A percentile compares a stretch with the other conserved stretches of the same genome.
These are phyloP conservation scores for Lomentospora prolificans DNA, from an alignment of 2,329 filamentous ascomycete genomes.

Conservation along the genomic window DNA sequence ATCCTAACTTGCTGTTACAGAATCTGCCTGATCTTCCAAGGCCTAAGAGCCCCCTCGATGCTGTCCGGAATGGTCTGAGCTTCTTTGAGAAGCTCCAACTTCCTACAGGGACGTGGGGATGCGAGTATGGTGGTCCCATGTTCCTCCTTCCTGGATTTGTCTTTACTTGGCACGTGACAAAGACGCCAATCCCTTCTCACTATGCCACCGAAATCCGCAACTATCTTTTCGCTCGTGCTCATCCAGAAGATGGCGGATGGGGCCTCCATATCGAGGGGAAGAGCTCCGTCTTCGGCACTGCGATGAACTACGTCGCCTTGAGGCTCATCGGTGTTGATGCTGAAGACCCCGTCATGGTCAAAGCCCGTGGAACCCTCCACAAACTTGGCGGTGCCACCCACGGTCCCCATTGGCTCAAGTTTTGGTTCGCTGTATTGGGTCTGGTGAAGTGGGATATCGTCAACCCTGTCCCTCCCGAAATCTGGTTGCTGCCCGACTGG, in stretches of 20 bases:
- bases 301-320: conserved; percentile 76
- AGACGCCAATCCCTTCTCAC: conserved; percentile 72
- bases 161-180: conserved; percentile 78
- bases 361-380: conserved; percentile 73
- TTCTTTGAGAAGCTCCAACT: conserved; percentile 90
- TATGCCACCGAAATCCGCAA: conserved; percentile 84
- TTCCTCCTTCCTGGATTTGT: conserved; percentile 83
- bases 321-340: conserved; percentile 74
- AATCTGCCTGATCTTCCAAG: conserved; percentile 61
- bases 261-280: conserved; percentile 91
- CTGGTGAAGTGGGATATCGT: conserved; percentile 84
- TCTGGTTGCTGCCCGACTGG: conserved; percentile 92
- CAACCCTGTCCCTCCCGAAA: conserved; percentile 85
- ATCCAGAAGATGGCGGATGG: conserved; percentile 91
- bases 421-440: conserved; percentile 80
- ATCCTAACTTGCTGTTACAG: conserved; percentile 32
- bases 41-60: conserved; percentile 63
- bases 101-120: conserved; percentile 85
- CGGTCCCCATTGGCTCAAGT: conserved; percentile 92
- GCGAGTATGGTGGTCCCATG: conserved; percentile 96
- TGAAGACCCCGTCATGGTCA: conserved; percentile 76
- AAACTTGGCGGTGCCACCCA: conserved; percentile 76
- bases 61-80: conserved; percentile 70
- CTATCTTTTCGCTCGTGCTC: conserved; percentile 77
- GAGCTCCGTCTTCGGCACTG: conserved; percentile 82